Percentiles rank a stretch among this genome's conserved stretches.
phyloP scores from a whole-genome alignment of 345 rosid species.

The Chamaenerion angustifolium region DNA sequence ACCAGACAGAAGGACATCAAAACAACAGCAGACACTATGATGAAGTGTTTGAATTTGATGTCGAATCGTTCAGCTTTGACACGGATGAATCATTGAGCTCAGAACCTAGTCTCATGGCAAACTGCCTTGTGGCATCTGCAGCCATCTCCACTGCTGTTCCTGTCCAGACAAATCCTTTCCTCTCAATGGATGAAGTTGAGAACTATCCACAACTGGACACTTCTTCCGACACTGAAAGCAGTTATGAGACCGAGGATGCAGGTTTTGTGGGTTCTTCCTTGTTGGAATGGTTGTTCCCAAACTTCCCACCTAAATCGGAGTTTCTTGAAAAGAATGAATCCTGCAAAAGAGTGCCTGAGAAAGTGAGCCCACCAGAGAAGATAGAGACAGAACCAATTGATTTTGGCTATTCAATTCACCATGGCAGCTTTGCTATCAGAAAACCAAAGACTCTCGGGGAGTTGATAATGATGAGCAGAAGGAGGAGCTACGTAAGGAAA shows the following conservation, averaged over 20 bases:
- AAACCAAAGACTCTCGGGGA: slow-evolving; percentile 61
- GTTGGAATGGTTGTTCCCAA: slow-evolving; percentile 78
- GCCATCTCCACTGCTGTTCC: slow-evolving; percentile 24
- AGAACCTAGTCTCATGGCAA: slow-evolving; percentile 33
- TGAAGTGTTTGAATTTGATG: slow-evolving; percentile 12
- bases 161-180: slow-evolving; percentile 7
- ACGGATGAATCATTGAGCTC: slow-evolving; percentile 46
- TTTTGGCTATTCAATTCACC: slow-evolving; percentile 10
- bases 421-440: slow-evolving; percentile 19
- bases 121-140: slow-evolving; percentile 16
- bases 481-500: slow-evolving; percentile 58
- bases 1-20: neutral
- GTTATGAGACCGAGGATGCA: slow-evolving; percentile 50
- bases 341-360: slow-evolving; percentile 12
- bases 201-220: slow-evolving; percentile 13
- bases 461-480: slow-evolving; percentile 68
- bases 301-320: slow-evolving; percentile 33
- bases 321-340: slow-evolving; percentile 20
- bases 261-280: slow-evolving; percentile 61
- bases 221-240: slow-evolving; percentile 47
- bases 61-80: slow-evolving; percentile 25
- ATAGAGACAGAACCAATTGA: neutral
- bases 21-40: neutral
- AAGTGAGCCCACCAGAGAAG: neutral
- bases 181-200: slow-evolving; percentile 10